Percentiles rank a stretch among this genome's conserved stretches.
Evolutionary conservation across 441 rosid genomes (phyloP).

Genomic region (Aleurites moluccanus): DNA sequence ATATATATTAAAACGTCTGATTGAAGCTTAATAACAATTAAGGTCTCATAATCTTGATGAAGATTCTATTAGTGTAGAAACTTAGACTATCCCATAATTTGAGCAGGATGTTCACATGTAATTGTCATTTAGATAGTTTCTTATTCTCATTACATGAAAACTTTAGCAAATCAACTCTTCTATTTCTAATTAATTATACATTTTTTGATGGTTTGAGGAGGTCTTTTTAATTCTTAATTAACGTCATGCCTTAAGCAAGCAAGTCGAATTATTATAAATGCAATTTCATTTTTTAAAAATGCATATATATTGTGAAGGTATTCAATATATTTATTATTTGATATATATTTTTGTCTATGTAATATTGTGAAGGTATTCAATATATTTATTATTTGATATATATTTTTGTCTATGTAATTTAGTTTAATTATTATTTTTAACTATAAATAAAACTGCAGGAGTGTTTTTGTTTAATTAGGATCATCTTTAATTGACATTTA

Average conservation of each 20-base stretch:
- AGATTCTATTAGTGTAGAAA: constrained; percentile 2
- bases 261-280: not conserved
- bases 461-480: too few relatives aligned
- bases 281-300: too few relatives aligned
- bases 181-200: not conserved
- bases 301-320: too few relatives aligned
- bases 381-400: too few relatives aligned
- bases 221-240: not conserved
- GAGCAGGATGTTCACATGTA: not conserved
- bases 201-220: not conserved
- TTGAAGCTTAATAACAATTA: not conserved
- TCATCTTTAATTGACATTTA: too few relatives aligned
- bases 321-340: too few relatives aligned
- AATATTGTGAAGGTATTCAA: too few relatives aligned
- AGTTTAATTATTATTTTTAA: not conserved
- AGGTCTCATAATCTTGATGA: not conserved
- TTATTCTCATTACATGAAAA: not conserved
- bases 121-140: constrained; percentile 1
- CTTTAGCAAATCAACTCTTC: not conserved
- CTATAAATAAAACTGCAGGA: not conserved
- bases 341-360: too few relatives aligned
- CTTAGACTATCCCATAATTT: not conserved
- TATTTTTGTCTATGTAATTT: too few relatives aligned
- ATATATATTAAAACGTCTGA: not conserved
- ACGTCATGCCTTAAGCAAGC: constrained; percentile 3